Base-by-base conservation (phyloP, 73 alveolate species). In the Stentor coeruleus region DNA sequence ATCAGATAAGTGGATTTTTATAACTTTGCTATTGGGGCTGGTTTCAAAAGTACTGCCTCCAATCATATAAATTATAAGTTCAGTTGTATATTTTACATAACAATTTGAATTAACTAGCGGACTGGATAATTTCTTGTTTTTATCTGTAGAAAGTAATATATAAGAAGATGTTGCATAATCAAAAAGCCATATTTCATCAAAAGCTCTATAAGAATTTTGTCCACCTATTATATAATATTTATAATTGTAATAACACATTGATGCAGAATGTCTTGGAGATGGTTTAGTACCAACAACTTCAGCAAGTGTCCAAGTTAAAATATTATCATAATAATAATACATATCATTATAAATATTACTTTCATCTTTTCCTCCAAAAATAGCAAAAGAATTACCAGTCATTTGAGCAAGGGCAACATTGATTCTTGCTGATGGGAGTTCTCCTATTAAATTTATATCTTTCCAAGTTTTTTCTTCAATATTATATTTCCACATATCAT, bases 401-500 rank as follows among this genome's bases (percentile, higher is more conserved):
- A 11, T 26, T 0, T 20, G 26, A 33, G 79, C 36, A 20, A 26
- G 33, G n/a, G 42, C 79, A 66, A 20, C n/a, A 1, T 31, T 31
- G 1, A 28, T 20, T 2, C 79, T 20, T 66, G n/a, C 33, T 37
- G 42, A 26, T 11, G 79, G 79, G 33, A 66, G n/a, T 20, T 66
- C 41, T 33, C 79, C 79, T 28, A 31, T 20, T 26, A 26, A 20
- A 66, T 66, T 31, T 28, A 66, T 66, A 2, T 26, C 14, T 28
- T 1, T 66, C 37, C 79, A 66, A 26, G 42, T 66, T 1, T 20
- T 15, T 1, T 33, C 39, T 11, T 28, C 14, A 40, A 20, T 28
- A 33, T 66, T 33, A 66, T 28, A 66, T 20, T 20, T 20, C 79
- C 79, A 66, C 15, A 66, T 14, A 66, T 66, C 79, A 31, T 66